These are phyloP conservation scores for Fraxinus velutina DNA, from an alignment of 305 asterid species.

Conservation along the genomic window DNA sequence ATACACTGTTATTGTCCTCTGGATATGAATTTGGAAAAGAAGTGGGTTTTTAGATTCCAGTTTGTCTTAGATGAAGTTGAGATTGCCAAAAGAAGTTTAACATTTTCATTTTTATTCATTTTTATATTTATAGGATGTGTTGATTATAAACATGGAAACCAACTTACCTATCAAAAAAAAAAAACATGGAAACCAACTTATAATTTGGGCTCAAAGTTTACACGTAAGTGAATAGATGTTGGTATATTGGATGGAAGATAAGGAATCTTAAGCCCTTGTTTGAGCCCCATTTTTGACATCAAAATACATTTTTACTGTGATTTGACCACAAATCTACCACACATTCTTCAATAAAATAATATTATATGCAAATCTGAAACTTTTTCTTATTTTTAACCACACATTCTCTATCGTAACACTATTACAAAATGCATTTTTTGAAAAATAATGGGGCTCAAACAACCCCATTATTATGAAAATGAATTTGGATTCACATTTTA, in stretches of 20 bases:
- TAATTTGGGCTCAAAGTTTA: not conserved
- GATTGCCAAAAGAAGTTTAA: not conserved
- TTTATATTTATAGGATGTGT: not conserved
- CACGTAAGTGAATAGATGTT: not conserved
- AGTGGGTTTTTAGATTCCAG: not conserved
- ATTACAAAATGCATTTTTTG: too few species aligned
- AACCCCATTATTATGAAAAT: not conserved
- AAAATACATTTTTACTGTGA: not conserved
- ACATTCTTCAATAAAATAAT: too few species aligned
- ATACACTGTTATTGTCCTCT: not conserved
- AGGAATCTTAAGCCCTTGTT: not conserved
- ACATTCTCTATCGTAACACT: too few species aligned
- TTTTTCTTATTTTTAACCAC: too few species aligned
- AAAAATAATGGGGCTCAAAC: too few species aligned
- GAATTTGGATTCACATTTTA: not conserved
- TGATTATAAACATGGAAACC: not conserved
- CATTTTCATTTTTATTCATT: not conserved
- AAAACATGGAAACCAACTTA: not conserved
- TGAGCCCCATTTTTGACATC: not conserved
- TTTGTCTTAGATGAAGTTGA: not conserved
- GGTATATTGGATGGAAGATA: not conserved
- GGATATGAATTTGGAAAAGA: slow-evolving; percentile 2
- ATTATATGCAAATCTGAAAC: too few species aligned
- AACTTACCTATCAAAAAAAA: not conserved
- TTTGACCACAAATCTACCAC: not conserved